Evolutionary conservation across 176 grass and related monocot species (phyloP).

Genomic region (Hordeum vulgare): DNA sequence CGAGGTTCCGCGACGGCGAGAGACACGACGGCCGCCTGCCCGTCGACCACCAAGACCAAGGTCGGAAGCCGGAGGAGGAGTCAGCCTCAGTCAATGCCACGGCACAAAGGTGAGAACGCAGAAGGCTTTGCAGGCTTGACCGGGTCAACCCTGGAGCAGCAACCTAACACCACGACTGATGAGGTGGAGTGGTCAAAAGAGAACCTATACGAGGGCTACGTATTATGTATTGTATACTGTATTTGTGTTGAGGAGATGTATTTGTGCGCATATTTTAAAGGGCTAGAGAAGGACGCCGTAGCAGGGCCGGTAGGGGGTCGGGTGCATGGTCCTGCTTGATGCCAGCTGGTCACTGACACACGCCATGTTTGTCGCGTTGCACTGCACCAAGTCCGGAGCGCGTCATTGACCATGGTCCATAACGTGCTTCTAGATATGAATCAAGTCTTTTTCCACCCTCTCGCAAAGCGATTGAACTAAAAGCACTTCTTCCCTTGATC

Average conservation of each 20-base stretch:
- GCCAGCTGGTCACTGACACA: neutral
- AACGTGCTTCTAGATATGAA: too few species aligned
- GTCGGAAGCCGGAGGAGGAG: neutral
- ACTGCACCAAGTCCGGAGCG: neutral
- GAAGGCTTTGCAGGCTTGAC: neutral
- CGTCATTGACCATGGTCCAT: too few species aligned
- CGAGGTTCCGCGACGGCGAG: slow-evolving; percentile 19
- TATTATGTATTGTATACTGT: neutral
- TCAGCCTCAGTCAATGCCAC: neutral
- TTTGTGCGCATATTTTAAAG: neutral
- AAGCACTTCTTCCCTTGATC: too few species aligned
- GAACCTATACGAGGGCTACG: neutral
- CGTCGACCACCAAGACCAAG: too few species aligned
- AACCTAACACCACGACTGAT: neutral
- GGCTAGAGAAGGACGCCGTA: neutral
- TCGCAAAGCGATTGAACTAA: too few species aligned
- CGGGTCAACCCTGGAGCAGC: neutral
- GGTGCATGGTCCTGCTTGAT: neutral
- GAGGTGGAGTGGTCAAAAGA: neutral
- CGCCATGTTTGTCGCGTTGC: neutral
- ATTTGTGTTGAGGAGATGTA: neutral
- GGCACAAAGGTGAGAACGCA: too few species aligned
- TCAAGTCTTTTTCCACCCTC: too few species aligned
- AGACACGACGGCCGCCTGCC: neutral
- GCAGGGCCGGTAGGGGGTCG: neutral